Conservation (phyloP, 2,329 filamentous ascomycete species). For the Sclerotinia spermophila region DNA sequence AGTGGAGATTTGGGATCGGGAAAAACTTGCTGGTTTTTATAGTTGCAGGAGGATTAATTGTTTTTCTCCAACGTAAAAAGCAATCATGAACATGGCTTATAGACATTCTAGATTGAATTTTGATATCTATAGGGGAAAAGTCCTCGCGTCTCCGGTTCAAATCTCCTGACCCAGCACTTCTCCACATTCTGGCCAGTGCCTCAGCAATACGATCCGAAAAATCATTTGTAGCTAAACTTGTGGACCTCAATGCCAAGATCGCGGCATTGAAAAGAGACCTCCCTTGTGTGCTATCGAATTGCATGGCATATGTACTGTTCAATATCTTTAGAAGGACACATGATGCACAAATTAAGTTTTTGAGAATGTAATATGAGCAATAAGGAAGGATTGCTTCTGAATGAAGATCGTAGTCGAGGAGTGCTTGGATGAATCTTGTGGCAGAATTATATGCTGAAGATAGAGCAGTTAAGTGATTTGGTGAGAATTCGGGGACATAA, state of each 20-base stretch:
- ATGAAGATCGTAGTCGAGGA: slow-evolving; percentile 25
- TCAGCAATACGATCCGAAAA: slow-evolving; percentile 61
- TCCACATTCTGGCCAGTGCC: slow-evolving; percentile 63
- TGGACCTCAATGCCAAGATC: slow-evolving; percentile 55
- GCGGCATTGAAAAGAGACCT: slow-evolving; percentile 56
- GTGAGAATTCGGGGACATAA: slow-evolving; percentile 21
- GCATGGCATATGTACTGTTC: slow-evolving; percentile 59
- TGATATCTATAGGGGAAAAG: slow-evolving; percentile 51
- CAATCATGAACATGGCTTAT: slow-evolving; percentile 65
- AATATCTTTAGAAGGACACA: slow-evolving; percentile 63
- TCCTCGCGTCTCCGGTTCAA: slow-evolving; percentile 17
- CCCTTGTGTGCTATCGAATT: slow-evolving; percentile 53
- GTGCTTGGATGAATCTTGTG: slow-evolving; percentile 23
- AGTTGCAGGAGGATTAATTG: slow-evolving; percentile 5
- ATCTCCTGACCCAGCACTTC: slow-evolving; percentile 22
- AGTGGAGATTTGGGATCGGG: neutral
- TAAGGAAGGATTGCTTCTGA: slow-evolving; percentile 41
- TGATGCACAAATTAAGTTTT: slow-evolving; percentile 63
- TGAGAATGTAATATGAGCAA: slow-evolving; percentile 59
- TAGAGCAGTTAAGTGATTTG: slow-evolving; percentile 31
- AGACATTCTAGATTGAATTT: slow-evolving; percentile 63
- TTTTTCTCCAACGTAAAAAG: slow-evolving; percentile 62
- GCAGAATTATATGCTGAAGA: slow-evolving; percentile 42
- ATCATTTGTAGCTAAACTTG: slow-evolving; percentile 60
- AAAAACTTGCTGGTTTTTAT: neutral